These are phyloP conservation scores for Sporopachydermia lactativora DNA, from an alignment of 805 yeast species.

Conservation along the genomic window DNA sequence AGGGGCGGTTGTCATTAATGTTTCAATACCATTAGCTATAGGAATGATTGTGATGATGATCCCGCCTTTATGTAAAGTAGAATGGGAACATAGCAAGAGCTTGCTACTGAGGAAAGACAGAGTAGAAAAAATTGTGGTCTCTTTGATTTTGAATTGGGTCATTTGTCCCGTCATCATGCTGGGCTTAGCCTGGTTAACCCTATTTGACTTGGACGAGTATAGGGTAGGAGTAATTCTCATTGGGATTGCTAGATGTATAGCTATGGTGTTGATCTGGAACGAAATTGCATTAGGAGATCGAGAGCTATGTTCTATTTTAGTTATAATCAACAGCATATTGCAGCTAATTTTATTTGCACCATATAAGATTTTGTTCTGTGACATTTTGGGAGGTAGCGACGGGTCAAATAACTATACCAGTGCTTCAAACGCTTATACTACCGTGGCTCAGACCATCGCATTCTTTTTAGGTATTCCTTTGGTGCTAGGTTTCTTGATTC, in stretches of 20 bases:
- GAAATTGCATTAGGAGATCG: constrained; percentile 38
- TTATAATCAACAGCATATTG: constrained; percentile 33
- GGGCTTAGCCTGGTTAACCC: constrained; percentile 37
- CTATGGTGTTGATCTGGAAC: constrained; percentile 50
- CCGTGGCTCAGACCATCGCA: constrained; percentile 35
- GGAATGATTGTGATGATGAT: constrained; percentile 43
- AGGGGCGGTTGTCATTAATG: constrained; percentile 23
- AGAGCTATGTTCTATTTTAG: constrained; percentile 37
- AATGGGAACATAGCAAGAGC: constrained; percentile 30
- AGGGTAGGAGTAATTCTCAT: constrained; percentile 44
- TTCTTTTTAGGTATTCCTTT: constrained; percentile 42
- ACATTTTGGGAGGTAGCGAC: constrained; percentile 23
- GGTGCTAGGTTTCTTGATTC: constrained; percentile 28
- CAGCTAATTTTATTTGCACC: constrained; percentile 43
- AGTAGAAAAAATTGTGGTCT: constrained; percentile 21
- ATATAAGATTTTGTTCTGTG: constrained; percentile 31
- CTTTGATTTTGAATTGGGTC: constrained; percentile 38
- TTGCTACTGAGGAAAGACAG: constrained; percentile 14
- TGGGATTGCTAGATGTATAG: constrained; percentile 46
- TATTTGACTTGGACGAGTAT: constrained; percentile 33
- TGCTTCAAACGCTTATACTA: constrained; percentile 14
- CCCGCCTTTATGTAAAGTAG: constrained; percentile 40
- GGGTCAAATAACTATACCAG: constrained; percentile 11
- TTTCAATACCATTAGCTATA: constrained; percentile 31
- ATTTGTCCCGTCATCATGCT: constrained; percentile 43